These are phyloP conservation scores for Aspergillus sclerotioniger DNA, from an alignment of 495 filamentous ascomycete species.

Conservation along the genomic window DNA sequence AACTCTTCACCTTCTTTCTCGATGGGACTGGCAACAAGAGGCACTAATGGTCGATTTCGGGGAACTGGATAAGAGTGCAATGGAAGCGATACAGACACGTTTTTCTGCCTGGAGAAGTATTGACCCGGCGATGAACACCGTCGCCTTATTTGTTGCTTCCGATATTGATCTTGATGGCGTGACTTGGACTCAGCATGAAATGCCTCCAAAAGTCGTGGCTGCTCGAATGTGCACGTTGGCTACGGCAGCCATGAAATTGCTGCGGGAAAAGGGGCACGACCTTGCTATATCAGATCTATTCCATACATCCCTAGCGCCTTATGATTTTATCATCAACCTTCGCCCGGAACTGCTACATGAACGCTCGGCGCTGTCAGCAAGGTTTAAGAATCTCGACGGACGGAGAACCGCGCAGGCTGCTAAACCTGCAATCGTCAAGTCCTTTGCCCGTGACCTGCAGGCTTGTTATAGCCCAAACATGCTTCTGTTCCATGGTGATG, in stretches of 20 bases:
- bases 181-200: conserved; percentile 70
- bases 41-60: conserved; percentile 76
- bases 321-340: conserved; percentile 80
- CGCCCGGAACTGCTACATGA: conserved; percentile 42
- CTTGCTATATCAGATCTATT: conserved; percentile 66
- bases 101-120: conserved; percentile 76
- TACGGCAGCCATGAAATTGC: conserved; percentile 60
- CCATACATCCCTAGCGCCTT: conserved; percentile 64
- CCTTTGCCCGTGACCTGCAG: conserved; percentile 60
- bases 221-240: conserved; percentile 79
- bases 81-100: conserved; percentile 61
- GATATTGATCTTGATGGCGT: conserved; percentile 73
- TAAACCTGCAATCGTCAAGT: conserved; percentile 41
- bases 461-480: conserved; percentile 59
- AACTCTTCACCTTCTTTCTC: conserved; percentile 69
- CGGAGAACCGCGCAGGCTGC: conserved; percentile 12
- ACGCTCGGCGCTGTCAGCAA: conserved; percentile 28
- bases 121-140: conserved; percentile 82
- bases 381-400: conserved; percentile 71
- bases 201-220: conserved; percentile 78
- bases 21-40: conserved; percentile 88
- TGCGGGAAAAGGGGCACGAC: conserved; percentile 55
- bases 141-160: conserved; percentile 78
- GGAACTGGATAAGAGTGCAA: conserved; percentile 52
- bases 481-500: conserved; percentile 69